Conservation (phyloP, 2,329 filamentous ascomycete genomes). For the Lasiodiplodia theobromae region DNA sequence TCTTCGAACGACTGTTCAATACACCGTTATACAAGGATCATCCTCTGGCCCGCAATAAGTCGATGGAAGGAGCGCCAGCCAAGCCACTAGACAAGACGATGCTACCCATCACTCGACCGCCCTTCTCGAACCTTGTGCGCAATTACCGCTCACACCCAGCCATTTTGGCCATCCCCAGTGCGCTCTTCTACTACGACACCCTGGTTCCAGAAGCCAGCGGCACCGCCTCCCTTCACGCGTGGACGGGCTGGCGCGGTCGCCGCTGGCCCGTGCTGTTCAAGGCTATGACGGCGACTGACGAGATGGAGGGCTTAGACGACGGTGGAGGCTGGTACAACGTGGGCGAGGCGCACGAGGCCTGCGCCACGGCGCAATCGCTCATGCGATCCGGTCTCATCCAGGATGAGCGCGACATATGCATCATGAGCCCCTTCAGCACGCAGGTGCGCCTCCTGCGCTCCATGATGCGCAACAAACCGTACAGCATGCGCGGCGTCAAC, state of each 20-base stretch:
- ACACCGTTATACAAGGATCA: slow-evolving; percentile 49
- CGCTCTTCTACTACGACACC: slow-evolving; percentile 55
- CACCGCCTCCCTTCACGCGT: slow-evolving; percentile 40
- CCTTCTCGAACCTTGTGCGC: slow-evolving; percentile 53
- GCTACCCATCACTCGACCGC: slow-evolving; percentile 51
- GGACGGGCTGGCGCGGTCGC: slow-evolving; percentile 47
- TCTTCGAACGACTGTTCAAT: slow-evolving; percentile 52
- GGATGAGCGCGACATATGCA: slow-evolving; percentile 47
- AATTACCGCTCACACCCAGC: slow-evolving; percentile 58
- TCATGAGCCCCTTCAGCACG: slow-evolving; percentile 55
- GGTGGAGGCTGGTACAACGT: slow-evolving; percentile 49
- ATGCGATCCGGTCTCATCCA: slow-evolving; percentile 36
- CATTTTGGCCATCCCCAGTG: slow-evolving; percentile 51
- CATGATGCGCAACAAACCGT: slow-evolving; percentile 39
- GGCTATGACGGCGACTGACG: slow-evolving; percentile 47
- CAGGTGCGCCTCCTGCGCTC: slow-evolving; percentile 52
- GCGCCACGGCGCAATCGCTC: slow-evolving; percentile 40
- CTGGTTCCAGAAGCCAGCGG: slow-evolving; percentile 49
- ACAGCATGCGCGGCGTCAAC: slow-evolving; percentile 47
- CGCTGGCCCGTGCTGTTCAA: slow-evolving; percentile 54
- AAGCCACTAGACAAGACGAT: slow-evolving; percentile 42
- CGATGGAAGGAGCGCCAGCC: slow-evolving; percentile 36
- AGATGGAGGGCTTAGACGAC: slow-evolving; percentile 46
- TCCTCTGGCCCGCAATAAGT: slow-evolving; percentile 47
- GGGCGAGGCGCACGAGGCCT: slow-evolving; percentile 42